Evolutionary conservation across 148 eudicot species (phyloP).

Genomic region (Persicaria maculosa): DNA sequence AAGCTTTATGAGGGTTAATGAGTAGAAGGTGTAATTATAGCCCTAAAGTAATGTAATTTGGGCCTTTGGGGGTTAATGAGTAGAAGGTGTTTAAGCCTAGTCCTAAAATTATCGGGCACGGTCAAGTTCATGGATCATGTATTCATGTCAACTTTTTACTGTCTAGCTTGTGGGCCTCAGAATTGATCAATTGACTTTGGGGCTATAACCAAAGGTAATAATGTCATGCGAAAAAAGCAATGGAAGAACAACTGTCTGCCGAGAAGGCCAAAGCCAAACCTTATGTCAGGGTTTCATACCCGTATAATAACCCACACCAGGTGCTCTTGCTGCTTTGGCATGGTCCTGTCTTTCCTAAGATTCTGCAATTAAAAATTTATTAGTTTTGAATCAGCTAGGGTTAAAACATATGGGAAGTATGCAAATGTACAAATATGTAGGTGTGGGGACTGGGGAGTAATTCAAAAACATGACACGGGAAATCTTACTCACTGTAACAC

Average conservation of each 20-base stretch:
- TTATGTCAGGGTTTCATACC: background rate
- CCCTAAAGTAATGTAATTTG: no score
- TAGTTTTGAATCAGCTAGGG: background rate
- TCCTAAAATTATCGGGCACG: background rate
- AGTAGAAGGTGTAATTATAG: no score
- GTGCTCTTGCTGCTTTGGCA: background rate
- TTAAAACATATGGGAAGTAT: background rate
- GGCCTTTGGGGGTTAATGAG: background rate
- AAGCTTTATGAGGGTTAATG: no score
- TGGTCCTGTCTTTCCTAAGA: background rate
- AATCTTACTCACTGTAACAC: slow-evolving; percentile 16
- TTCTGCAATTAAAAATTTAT: background rate
- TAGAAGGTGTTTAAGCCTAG: background rate
- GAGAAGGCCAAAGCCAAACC: background rate
- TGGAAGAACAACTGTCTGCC: background rate
- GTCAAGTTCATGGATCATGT: background rate
- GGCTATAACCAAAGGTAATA: background rate
- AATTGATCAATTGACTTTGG: background rate
- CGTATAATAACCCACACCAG: background rate
- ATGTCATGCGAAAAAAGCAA: background rate
- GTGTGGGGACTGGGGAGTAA: background rate
- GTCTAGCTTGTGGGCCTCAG: background rate
- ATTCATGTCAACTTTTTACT: background rate
- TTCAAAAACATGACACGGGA: background rate
- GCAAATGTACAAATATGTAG: background rate